Base-by-base conservation (phyloP, 768 basidiomycete species). In the Amanita pallidorosea region DNA sequence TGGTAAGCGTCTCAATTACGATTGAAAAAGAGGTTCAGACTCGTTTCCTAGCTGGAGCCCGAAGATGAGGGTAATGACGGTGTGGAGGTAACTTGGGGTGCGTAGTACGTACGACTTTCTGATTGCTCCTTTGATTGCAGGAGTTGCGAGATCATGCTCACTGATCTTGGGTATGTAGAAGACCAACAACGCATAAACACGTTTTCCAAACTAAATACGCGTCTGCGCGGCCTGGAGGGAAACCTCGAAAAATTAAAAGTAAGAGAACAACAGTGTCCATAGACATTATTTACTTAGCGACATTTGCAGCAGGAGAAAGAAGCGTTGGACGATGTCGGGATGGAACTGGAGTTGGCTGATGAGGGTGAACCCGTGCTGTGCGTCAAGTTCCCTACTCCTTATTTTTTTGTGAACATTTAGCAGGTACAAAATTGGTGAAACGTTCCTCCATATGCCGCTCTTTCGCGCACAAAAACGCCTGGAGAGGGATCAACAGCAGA, bases 101-200 rank as follows among this genome's bases (percentile, higher is more conserved):
- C 54, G 74, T 57, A 40, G 37, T 46, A 37, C 35, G 40, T 34
- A 47, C 45, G 5, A 15, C 17, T 34, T 52, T n/a, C 47, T 13
- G 6, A 7, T 34, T 23, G 8, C 4, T 6, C 40, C 23, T 37
- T 48, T 3, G 17, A 29, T 29, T 17, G 13, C 47, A 17, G 11
- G 22, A 17, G 23, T 40, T 6, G 4, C n/a, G 22, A 6, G 18
- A 27, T 12, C 45, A 20, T 7, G 23, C 20, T 47, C 20, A 20
- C 52, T 33, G 40, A 53, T 44, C 23, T 46, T 18, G 12, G 13
- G 20, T 22, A 35, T 37, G 20, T 58, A 85, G 80, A 80, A 73
- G 90, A 93, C 64, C 93, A 97, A 64, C 83, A 92, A 57, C 79
- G 80, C 25, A 97, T 97, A 68, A 95, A 85, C 67, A 74, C 80